Base-by-base conservation (phyloP, 148 eudicot species). In the Gaultheria prostrata region DNA sequence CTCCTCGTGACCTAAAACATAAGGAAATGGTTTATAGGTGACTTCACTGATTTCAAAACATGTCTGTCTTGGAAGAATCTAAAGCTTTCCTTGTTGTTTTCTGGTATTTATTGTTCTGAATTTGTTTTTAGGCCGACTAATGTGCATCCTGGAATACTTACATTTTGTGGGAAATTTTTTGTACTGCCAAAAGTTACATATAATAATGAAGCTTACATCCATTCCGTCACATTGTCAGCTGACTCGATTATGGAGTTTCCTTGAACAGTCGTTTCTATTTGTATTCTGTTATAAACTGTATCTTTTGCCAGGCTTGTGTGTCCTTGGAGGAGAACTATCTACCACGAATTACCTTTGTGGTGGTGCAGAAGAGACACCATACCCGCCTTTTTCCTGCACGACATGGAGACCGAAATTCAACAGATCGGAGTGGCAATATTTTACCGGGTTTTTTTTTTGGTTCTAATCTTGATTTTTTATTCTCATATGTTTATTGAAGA, bases 361-460 rank as follows among this genome's bases (percentile, higher is more conserved):
- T 97, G 6, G 99, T 94, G 75, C 99, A 94, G 78, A 97, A 97
- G 82, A 90, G 99, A 74, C 99, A 97, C 67, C 98, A 97, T 57
- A 97, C 99, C 5, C 94, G 98, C 2, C 94, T 97, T 11, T 97
- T 97, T 70, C 86, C 99, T 7, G 81, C 57, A 0, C 43, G 67
- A 28, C 91, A 85, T 73, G 33, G 48, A 13, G 91, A 93, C 82
- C 76, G 53, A 3, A 88, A 14, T 26, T 43, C 87, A 30, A 90
- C 94, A 0, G 97, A 94, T 79, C 90, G 73, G 90, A 94, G 98
- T 83, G 98, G 98, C 61, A 97, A 97, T 79, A 97, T 97, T 30
- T 75, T 97, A 50, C 99, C 99, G 78, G 98, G 99, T 94, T 32
- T 39, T 70, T 69, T 69, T n/a, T 0, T 57, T 33, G 59, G 6